phyloP scores from a whole-genome alignment of 768 basidiomycete species.

The Pholiota conissans region DNA sequence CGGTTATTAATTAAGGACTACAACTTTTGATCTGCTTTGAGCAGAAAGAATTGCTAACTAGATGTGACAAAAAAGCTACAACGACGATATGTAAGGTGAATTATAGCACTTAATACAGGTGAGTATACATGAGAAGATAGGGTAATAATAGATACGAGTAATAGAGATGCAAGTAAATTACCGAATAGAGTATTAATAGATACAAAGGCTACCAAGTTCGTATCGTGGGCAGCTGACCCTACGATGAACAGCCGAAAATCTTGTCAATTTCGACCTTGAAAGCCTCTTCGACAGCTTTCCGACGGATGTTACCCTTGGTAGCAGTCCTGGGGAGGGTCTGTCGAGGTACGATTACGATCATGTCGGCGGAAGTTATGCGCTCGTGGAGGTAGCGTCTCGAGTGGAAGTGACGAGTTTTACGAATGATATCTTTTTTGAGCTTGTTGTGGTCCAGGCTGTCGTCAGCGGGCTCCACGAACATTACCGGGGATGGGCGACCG shows the following conservation, averaged over 20 bases:
- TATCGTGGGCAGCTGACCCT: not conserved
- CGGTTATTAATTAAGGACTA: not conserved
- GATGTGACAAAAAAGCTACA: slow-evolving; percentile 3
- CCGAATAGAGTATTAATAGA: slow-evolving; percentile 5
- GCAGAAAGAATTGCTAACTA: slow-evolving; percentile 7
- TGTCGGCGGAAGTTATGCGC: slow-evolving; percentile 61
- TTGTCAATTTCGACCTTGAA: slow-evolving; percentile 58
- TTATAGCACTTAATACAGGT: not conserved
- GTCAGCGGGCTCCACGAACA: slow-evolving; percentile 68
- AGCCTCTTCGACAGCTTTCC: slow-evolving; percentile 70
- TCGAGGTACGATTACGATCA: slow-evolving; percentile 66
- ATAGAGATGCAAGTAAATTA: not conserved
- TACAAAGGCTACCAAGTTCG: not conserved
- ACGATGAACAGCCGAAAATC: slow-evolving; percentile 39
- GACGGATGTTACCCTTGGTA: slow-evolving; percentile 81
- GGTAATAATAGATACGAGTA: slow-evolving; percentile 5
- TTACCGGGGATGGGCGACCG: slow-evolving; percentile 72
- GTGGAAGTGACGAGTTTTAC: slow-evolving; percentile 74
- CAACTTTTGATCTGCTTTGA: slow-evolving; percentile 11
- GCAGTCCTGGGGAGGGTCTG: slow-evolving; percentile 75
- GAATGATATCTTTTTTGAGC: slow-evolving; percentile 70
- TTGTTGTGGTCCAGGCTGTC: slow-evolving; percentile 50
- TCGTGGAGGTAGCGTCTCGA: slow-evolving; percentile 77
- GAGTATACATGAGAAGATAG: not conserved
- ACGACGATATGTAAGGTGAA: slow-evolving; percentile 2